These are phyloP conservation scores for Escovopsis sp. DNA, from an alignment of 2,329 filamentous ascomycete species.

Conservation along the genomic window DNA sequence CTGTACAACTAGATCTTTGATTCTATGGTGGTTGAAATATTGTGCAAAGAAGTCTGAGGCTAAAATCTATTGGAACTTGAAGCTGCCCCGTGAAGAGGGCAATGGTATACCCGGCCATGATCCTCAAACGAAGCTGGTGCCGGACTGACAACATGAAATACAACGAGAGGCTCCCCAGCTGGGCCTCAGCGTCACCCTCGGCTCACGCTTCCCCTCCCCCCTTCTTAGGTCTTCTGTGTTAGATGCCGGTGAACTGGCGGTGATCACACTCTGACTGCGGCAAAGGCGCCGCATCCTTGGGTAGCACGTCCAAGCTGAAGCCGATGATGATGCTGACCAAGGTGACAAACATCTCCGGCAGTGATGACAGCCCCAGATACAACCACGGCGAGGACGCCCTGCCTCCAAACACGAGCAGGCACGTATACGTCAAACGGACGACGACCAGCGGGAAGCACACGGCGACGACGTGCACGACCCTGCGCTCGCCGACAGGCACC, in stretches of 20 bases:
- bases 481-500: conserved; percentile 35
- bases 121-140: too few relatives aligned
- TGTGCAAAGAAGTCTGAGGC: too few relatives aligned
- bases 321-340: conserved; percentile 16
- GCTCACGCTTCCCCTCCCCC: too few relatives aligned
- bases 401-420: conserved; percentile 13
- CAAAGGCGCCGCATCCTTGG: neutral
- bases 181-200: too few relatives aligned
- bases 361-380: conserved; percentile 16
- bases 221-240: too few relatives aligned
- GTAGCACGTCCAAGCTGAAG: conserved; percentile 13
- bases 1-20: too few relatives aligned
- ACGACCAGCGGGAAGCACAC: conserved; percentile 18
- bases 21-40: too few relatives aligned
- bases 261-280: conserved; percentile 1
- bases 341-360: conserved; percentile 19
- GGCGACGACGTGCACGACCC: conserved; percentile 31
- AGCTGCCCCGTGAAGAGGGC: too few relatives aligned
- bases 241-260: neutral
- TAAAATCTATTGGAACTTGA: too few relatives aligned
- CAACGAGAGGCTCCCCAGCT: too few relatives aligned
- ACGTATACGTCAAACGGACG: conserved; percentile 18
- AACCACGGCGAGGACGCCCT: conserved; percentile 14
- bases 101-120: too few relatives aligned
- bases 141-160: too few relatives aligned